phyloP scores from a whole-genome alignment of 768 basidiomycete genomes.

The Boletales sp. region DNA sequence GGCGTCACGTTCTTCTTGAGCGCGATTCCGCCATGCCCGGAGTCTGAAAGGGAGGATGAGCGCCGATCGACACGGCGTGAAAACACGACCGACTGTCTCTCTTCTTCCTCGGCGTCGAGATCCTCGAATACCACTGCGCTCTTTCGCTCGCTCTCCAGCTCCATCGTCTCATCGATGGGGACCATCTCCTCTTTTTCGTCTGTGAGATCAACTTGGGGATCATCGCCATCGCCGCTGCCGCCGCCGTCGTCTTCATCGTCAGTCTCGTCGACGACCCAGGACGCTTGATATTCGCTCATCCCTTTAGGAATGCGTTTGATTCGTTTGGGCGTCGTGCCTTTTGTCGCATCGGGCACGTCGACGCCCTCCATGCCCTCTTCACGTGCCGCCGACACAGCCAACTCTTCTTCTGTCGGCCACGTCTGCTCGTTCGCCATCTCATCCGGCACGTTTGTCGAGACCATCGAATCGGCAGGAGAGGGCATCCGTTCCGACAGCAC shows the following conservation, averaged over 20 bases:
- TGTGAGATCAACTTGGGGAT: conserved; percentile 34
- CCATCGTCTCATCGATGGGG: conserved; percentile 51
- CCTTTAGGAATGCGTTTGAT: conserved; percentile 90
- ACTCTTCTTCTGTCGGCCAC: conserved; percentile 98
- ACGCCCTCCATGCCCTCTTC: conserved; percentile 19
- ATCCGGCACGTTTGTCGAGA: conserved; percentile 85
- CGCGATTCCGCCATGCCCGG: conserved; percentile 62
- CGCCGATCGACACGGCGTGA: background rate
- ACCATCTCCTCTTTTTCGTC: conserved; percentile 62
- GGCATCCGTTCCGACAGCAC: conserved; percentile 59
- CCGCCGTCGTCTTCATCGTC: conserved; percentile 58
- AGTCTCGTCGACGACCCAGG: conserved; percentile 90
- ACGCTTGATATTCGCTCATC: conserved; percentile 94
- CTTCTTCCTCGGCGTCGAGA: conserved; percentile 81
- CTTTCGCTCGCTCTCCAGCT: conserved; percentile 52
- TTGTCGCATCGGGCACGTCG: conserved; percentile 56
- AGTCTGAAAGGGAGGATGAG: conserved; percentile 43
- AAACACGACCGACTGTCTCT: conserved; percentile 62
- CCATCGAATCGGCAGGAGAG: conserved; percentile 75
- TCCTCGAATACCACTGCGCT: conserved; percentile 66
- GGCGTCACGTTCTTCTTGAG: conserved; percentile 77
- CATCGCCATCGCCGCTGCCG: conserved; percentile 43
- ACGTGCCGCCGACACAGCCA: conserved; percentile 42
- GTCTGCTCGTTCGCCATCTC: conserved; percentile 94
- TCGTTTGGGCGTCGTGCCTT: conserved; percentile 73